Evolutionary conservation across 1,284 basidiomycete genomes (phyloP).

Genomic region (Inonotus hispidus): DNA sequence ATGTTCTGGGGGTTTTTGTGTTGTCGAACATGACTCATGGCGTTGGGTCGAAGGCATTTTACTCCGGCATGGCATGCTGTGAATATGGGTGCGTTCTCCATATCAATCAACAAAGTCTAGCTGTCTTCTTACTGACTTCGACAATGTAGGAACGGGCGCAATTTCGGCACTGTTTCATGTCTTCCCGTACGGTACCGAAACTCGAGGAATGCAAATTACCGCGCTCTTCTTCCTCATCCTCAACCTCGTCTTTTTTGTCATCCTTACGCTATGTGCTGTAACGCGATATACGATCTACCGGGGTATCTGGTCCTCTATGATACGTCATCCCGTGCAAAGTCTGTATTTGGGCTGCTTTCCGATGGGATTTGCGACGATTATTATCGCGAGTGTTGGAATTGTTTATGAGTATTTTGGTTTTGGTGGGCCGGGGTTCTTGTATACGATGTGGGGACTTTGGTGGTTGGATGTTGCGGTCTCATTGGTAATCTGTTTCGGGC

Average conservation of each 20-base stretch:
- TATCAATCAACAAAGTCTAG: background rate
- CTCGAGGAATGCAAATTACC: constrained; percentile 36
- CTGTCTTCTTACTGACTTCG: background rate
- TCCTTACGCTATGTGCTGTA: constrained; percentile 44
- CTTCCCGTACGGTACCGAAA: constrained; percentile 47
- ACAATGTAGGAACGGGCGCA: constrained; percentile 45
- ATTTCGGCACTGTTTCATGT: constrained; percentile 47
- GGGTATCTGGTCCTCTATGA: constrained; percentile 48
- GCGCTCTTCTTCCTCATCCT: constrained; percentile 59
- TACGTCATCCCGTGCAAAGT: constrained; percentile 58
- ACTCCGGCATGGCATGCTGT: constrained; percentile 19
- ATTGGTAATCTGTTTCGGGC: constrained; percentile 53
- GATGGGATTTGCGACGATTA: constrained; percentile 67
- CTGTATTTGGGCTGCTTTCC: constrained; percentile 66
- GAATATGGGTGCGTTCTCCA: constrained; percentile 14
- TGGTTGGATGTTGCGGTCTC: constrained; percentile 64
- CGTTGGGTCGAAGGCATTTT: constrained; percentile 13
- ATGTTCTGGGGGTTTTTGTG: background rate
- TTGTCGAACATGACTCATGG: background rate
- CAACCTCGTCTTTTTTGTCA: constrained; percentile 58
- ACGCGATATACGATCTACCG: constrained; percentile 54
- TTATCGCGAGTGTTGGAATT: constrained; percentile 43
- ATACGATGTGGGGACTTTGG: constrained; percentile 65
- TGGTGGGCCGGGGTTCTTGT: constrained; percentile 52
- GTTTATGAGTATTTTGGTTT: constrained; percentile 40